Evolutionary conservation across 139 green algal genomes (phyloP), one percentile per base, ranked within the genome.

Genomic region (Marvania coccoides): DNA sequence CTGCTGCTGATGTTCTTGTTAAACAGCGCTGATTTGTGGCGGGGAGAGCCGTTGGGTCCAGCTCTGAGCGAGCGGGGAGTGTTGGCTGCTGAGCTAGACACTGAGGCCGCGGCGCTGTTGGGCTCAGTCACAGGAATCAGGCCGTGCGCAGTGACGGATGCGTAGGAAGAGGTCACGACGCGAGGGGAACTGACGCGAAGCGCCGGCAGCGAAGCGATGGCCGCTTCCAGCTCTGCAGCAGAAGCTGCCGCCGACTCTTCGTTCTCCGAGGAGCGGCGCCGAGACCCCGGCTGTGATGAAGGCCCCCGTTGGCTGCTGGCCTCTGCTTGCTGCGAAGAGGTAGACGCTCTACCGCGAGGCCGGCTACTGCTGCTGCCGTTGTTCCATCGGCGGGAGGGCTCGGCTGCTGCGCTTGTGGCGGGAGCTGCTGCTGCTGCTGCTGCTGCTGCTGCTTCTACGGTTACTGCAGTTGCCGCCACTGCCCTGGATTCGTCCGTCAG

Each of bases 131-230:
- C 35, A 58, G 30, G 10, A 23, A 23, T 40, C 39, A 65, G 14
- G 23, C 55, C 53, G 19, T 64, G 57, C n/a, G 57, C 57, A 64
- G 57, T 64, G 23, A 64, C 57, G 15, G 57, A 47, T 64, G 57
- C 57, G 29, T 64, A 64, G 7, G 42, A 51, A 51, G 19, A 19
- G 19, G 42, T 19, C 19, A 51, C 42, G n/a, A n/a, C n/a, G n/a
- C n/a, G n/a, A 51, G 42, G 42, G 42, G 42, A 19, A 51, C 19
- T 28, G 42, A 51, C 42, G 19, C 42, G 42, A 19, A 51, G 42
- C 19, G 19, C 19, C 19, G 42, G 42, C 19, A 51, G 19, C 19
- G 42, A 19, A 51, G 42, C 42, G 19, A 51, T 51, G 19, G 42
- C 42, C 19, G 42, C 42, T 19, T 51, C 42, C 42, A 51, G 19